Evolutionary conservation across 2,329 filamentous ascomycete species (phyloP), one percentile per base, ranked within the genome.

Genomic region (Arthrinium puccinioides): DNA sequence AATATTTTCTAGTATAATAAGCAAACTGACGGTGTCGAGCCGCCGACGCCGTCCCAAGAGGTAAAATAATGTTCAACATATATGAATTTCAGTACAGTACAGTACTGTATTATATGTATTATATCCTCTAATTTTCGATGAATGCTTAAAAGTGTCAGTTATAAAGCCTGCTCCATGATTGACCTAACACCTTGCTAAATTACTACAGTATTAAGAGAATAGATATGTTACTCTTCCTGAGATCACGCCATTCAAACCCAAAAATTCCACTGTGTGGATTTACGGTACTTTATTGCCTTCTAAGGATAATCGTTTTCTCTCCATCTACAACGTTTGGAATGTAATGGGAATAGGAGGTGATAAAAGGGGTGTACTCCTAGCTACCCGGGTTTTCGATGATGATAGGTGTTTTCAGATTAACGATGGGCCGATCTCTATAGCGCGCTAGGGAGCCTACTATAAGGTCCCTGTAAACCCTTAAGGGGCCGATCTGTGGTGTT

Each of bases 401-500:
- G 19, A 10, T 25, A 30, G 15, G 25, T 37, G 9, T 13, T 37
- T 31, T 29, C 27, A 37, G 19, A 31, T 30, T 5, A 37, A 37
- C 15, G n/a, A 23, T 18, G n/a, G 5, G 10, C 10, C 27, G 24
- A 37, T 37, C 27, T 37, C 36, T 18, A 7, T 31, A n/a, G 19
- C 18, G 13, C 36, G 27, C 19, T n/a, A 37, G 26, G 24, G 31
- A 31, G 16, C 20, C n/a, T 37, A 23, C 13, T 13, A 1, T 11
- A 23, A 37, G 27, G 26, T 13, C 15, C 36, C 27, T 11, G 4
- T 6, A 18, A 10, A 21, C 18, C 21, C 20, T 16, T 15, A 37
- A 24, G 36, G 36, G n/a, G 36, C 19, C 11, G 36, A 37, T 37
- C 19, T 37, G 27, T 37, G 27, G 20, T 37, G 18, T 20, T 14